Evolutionary conservation across 345 rosid species (phyloP), one percentile per base, ranked within the genome.

Genomic region (Acer negundo): DNA sequence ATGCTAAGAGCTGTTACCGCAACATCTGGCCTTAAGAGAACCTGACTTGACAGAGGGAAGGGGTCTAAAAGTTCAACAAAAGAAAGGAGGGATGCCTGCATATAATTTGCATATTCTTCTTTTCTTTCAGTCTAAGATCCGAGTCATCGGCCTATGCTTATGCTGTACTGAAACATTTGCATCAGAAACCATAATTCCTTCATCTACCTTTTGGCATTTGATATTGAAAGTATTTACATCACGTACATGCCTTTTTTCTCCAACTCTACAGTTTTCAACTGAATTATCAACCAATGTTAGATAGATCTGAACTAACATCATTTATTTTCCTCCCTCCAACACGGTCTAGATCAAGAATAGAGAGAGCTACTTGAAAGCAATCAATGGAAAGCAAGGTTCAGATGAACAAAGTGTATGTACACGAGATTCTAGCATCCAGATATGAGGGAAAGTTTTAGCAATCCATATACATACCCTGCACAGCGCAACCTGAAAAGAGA

Each of bases 381-480:
- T 92, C 85, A 92, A 84, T 63, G 81, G 78, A 74, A 82, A 75
- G 82, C 92, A 93, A 75, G 98, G 96, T 73, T 93, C 88, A 24
- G 93, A 85, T 81, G 81, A 77, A 81, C 85, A 85, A 79, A 95
- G 89, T 79, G 86, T 65, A 53, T 86, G 69, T 35, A 89, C 71
- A 78, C 92, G 89, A 84, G 79, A 88, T 77, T 91, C 89, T 44
- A 94, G 95, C 82, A 78, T 92, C 98, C 97, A 95, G 40, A 95
- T 83, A 82, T 85, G 91, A 47, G 97, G 97, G 70, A 94, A 93
- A 69, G 80, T 83, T 85, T 87, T 88, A 75, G 90, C 91, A 87
- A 93, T 90, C 84, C 92, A 85, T 76, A 68, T 75, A 71, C 87
- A 95, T 13, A 88, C 92, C 77, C 84, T 85, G 83, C 99, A 92